These are phyloP conservation scores for Amanita pseudoporphyria DNA, from an alignment of 768 basidiomycete species.

Conservation along the genomic window DNA sequence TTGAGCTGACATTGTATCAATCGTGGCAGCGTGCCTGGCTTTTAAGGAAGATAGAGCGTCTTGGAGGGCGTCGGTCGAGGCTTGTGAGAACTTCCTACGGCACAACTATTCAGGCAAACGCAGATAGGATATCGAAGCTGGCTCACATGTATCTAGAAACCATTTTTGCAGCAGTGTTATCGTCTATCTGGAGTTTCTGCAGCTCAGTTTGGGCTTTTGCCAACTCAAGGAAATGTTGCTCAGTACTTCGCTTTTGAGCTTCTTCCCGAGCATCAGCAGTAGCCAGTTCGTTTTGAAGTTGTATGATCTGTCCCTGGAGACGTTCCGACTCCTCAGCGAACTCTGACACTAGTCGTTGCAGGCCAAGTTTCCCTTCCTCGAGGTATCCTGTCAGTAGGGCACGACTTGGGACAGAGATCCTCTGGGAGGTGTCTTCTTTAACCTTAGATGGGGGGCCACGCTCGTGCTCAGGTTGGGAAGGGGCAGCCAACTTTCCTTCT, in stretches of 20 bases:
- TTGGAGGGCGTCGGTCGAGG: constrained; percentile 58
- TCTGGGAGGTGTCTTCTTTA: not conserved
- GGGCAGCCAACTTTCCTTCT: constrained; percentile 31
- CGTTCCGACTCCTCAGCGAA: constrained; percentile 38
- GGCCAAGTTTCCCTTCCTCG: constrained; percentile 34
- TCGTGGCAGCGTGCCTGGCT: constrained; percentile 51
- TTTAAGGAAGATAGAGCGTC: constrained; percentile 47
- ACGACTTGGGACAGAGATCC: not conserved
- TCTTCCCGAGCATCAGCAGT: constrained; percentile 31
- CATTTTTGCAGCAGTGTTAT: constrained; percentile 72
- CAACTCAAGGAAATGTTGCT: constrained; percentile 35
- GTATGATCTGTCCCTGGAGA: constrained; percentile 32
- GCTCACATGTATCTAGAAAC: constrained; percentile 79
- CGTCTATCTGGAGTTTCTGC: constrained; percentile 49
- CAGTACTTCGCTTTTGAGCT: constrained; percentile 33
- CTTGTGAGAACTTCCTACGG: constrained; percentile 74
- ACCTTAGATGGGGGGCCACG: constrained; percentile 5
- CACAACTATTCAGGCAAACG: not conserved
- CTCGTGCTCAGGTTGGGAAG: constrained; percentile 5
- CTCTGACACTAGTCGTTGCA: constrained; percentile 40
- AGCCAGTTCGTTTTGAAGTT: constrained; percentile 35
- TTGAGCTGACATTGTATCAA: constrained; percentile 44
- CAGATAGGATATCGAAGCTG: not conserved
- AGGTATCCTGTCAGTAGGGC: constrained; percentile 26
- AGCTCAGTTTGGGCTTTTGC: constrained; percentile 39